These are phyloP conservation scores for Taphrina sp. DNA, from an alignment of 1,139 yeast species.

Conservation along the genomic window DNA sequence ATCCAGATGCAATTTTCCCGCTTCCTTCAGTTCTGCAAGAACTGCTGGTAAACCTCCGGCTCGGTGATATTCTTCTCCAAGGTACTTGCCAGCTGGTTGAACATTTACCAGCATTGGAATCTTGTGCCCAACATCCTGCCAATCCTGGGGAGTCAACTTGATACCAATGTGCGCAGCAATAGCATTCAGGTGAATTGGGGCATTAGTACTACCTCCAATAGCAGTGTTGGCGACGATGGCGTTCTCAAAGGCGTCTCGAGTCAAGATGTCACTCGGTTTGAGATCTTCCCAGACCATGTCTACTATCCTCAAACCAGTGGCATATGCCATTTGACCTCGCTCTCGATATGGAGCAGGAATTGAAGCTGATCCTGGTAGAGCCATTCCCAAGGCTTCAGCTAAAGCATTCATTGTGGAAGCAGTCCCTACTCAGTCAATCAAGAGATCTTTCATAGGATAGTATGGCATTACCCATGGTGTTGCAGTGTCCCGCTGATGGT, in stretches of 20 bases:
- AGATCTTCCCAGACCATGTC: constrained; percentile 38
- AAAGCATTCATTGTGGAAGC: constrained; percentile 40
- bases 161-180: constrained; percentile 40
- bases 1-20: constrained; percentile 36
- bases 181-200: constrained; percentile 40
- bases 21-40: constrained; percentile 37
- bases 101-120: constrained; percentile 39
- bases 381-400: constrained; percentile 41
- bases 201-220: constrained; percentile 40
- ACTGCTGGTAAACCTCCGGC: constrained; percentile 40
- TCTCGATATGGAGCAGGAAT: constrained; percentile 40
- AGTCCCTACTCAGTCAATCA: no score
- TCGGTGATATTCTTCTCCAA: constrained; percentile 40
- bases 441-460: no score
- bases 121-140: constrained; percentile 39
- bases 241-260: constrained; percentile 38
- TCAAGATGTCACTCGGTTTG: constrained; percentile 39
- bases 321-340: constrained; percentile 39
- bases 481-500: constrained; percentile 40
- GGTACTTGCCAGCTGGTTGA: constrained; percentile 40
- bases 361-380: constrained; percentile 40
- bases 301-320: constrained; percentile 38
- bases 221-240: constrained; percentile 40
- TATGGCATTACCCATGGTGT: constrained; percentile 41
- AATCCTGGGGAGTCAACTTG: constrained; percentile 38